phyloP scores from a whole-genome alignment of 2,329 filamentous ascomycete species.

The Pseudogymnoascus sp. region DNA sequence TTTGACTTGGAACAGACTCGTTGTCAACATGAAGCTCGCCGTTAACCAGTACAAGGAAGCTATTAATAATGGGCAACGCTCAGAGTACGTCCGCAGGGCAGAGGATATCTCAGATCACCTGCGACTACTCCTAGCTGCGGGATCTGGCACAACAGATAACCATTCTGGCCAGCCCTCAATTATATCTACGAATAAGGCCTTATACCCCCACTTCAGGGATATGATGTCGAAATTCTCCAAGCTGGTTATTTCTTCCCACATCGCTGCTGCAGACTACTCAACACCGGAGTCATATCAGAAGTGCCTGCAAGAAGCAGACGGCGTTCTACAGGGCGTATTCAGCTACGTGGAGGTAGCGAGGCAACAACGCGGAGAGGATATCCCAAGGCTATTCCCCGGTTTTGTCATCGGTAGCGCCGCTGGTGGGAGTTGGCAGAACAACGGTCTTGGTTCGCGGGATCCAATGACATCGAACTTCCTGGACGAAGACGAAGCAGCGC shows the following conservation, averaged over 20 bases:
- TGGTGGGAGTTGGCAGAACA: conserved; percentile 83
- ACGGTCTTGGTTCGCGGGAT: conserved; percentile 56
- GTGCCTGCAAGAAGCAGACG: conserved; percentile 94
- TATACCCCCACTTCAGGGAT: conserved; percentile 95
- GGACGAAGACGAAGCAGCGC: conserved; percentile 67
- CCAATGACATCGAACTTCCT: conserved; percentile 74
- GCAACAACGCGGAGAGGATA: conserved; percentile 86
- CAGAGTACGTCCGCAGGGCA: conserved; percentile 88
- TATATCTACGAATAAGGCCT: conserved; percentile 92
- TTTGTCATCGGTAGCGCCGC: conserved; percentile 80
- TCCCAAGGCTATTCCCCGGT: conserved; percentile 84
- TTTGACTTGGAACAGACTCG: conserved; percentile 80
- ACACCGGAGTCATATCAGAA: conserved; percentile 91
- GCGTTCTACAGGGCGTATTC: conserved; percentile 86
- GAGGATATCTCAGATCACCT: conserved; percentile 98
- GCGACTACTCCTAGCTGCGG: conserved; percentile 84
- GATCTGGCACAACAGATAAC: conserved; percentile 95
- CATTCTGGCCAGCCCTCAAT: conserved; percentile 99
- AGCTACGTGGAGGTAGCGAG: conserved; percentile 94
- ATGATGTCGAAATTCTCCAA: conserved; percentile 99
- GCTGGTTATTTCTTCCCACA: conserved; percentile 92
- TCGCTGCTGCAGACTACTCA: conserved; percentile 92
- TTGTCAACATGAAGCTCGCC: conserved; percentile 86
- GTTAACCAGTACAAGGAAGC: conserved; percentile 86
- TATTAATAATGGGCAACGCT: conserved; percentile 73